phyloP scores from a whole-genome alignment of 768 basidiomycete species.

The Lanmaoa pseudosensibilis region DNA sequence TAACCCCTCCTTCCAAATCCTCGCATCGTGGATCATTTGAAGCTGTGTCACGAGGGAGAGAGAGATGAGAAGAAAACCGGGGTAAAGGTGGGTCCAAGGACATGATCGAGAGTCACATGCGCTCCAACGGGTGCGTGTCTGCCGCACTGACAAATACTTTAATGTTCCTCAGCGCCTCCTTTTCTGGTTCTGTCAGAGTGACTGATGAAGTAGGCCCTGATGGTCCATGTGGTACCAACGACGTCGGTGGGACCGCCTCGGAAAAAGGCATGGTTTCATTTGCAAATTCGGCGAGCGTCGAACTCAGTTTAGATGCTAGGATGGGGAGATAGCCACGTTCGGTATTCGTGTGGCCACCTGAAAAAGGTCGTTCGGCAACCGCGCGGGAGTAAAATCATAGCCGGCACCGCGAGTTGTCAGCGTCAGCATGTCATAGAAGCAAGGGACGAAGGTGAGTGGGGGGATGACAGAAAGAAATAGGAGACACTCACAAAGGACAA shows the following conservation, averaged over 20 bases:
- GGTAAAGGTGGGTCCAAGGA: not conserved
- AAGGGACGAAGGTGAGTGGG: not conserved
- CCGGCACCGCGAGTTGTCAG: conserved; percentile 17
- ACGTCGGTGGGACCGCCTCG: conserved; percentile 19
- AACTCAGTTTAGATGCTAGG: conserved; percentile 67
- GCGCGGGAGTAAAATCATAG: conserved; percentile 7
- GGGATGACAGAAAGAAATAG: not conserved
- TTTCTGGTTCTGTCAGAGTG: conserved; percentile 34
- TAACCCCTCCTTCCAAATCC: conserved; percentile 1
- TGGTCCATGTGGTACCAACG: conserved; percentile 30
- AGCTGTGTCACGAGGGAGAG: not conserved
- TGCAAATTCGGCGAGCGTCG: conserved; percentile 39
- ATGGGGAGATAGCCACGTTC: conserved; percentile 89
- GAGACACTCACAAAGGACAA: conserved; percentile 72
- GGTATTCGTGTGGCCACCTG: conserved; percentile 93
- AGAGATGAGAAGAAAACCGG: not conserved
- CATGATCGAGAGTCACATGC: conserved; percentile 44
- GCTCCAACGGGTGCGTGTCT: conserved; percentile 74
- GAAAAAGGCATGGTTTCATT: conserved; percentile 16
- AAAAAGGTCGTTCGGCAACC: conserved; percentile 22
- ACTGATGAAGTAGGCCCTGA: conserved; percentile 7
- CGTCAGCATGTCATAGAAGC: conserved; percentile 16
- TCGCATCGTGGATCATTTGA: not conserved
- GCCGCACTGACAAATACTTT: conserved; percentile 70
- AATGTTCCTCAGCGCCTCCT: conserved; percentile 31